Evolutionary conservation across 805 yeast species (phyloP), one percentile per base, ranked within the genome.

Genomic region (Kodamaea hsintzibuensis): DNA sequence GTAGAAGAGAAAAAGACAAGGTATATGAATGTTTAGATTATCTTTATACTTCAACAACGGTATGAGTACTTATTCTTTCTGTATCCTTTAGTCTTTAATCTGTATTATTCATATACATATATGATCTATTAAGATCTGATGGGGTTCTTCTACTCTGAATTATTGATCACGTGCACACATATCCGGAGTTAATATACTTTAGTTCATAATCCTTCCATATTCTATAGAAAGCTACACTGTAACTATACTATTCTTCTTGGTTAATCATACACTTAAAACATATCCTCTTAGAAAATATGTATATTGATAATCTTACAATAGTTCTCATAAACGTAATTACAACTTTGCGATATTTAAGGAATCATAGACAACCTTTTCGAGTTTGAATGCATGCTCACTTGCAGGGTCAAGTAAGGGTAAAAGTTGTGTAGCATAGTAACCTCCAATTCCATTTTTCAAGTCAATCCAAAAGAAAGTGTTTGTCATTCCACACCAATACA

Each of bases 381-480:
- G 62, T 51, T 62, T 49, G 19, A 57, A 44, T 51, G 58, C 63
- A 4, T 57, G 61, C 22, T 55, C 48, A n/a, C 65, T 47, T 5
- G 65, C 54, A 4, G 55, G 51, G 49, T 72, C 76, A 55, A 66
- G 38, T 39, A 47, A 59, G 2, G 80, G 80, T 39, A 73, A 61
- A 10, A 74, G 51, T 53, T 74, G 79, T 16, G 72, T 59, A 16
- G 67, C 79, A 71, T 73, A 74, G 45, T 73, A 66, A 0, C 79
- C 79, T 1, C 69, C 79, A 46, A 73, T 57, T 19, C 62, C 63
- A 47, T 72, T 74, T 30, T 74, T 61, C 49, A 67, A 55, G 54
- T 76, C 80, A 16, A 76, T 61, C 78, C 79, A 76, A 55, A 62
- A 76, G 60, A 57, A 72, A 44, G 73, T 65, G 55, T 72, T 75